Conservation (phyloP, 1,284 basidiomycete genomes). For the Naganishia liquefaciens region DNA sequence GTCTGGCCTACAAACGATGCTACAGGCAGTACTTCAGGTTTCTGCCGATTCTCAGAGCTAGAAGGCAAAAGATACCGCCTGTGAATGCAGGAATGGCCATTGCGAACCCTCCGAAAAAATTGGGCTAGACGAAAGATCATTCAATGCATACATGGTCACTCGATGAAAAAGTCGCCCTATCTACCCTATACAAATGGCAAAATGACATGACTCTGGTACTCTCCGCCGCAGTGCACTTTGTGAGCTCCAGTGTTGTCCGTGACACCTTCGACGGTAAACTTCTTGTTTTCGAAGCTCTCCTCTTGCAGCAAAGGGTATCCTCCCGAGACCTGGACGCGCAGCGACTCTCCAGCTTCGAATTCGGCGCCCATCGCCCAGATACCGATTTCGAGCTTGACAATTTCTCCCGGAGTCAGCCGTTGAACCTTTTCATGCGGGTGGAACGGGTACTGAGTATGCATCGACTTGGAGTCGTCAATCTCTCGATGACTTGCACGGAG, state of each 20-base stretch:
- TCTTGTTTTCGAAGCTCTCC: slow-evolving; percentile 33
- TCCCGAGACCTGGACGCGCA: slow-evolving; percentile 37
- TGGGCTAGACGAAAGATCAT: neutral
- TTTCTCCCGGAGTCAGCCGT: slow-evolving; percentile 35
- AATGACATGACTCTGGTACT: slow-evolving; percentile 33
- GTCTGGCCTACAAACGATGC: no score
- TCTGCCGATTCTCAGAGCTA: no score
- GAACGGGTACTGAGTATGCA: slow-evolving; percentile 33
- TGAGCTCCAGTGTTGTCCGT: slow-evolving; percentile 35
- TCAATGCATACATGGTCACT: neutral
- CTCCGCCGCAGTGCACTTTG: slow-evolving; percentile 31
- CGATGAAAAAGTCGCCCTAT: neutral
- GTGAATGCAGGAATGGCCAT: no score
- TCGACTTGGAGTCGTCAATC: slow-evolving; percentile 26
- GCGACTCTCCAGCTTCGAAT: slow-evolving; percentile 40
- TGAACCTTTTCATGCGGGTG: slow-evolving; percentile 36
- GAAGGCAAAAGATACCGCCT: no score
- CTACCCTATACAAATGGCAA: slow-evolving; percentile 28
- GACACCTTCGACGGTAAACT: slow-evolving; percentile 25
- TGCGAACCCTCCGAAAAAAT: neutral
- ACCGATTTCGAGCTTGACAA: slow-evolving; percentile 41
- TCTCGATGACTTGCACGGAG: slow-evolving; percentile 42
- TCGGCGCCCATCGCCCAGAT: slow-evolving; percentile 43
- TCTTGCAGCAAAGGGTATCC: slow-evolving; percentile 33
- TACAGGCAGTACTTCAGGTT: no score